Conservation (phyloP, 306 rosid genomes). For the Glycyrrhiza uralensis region DNA sequence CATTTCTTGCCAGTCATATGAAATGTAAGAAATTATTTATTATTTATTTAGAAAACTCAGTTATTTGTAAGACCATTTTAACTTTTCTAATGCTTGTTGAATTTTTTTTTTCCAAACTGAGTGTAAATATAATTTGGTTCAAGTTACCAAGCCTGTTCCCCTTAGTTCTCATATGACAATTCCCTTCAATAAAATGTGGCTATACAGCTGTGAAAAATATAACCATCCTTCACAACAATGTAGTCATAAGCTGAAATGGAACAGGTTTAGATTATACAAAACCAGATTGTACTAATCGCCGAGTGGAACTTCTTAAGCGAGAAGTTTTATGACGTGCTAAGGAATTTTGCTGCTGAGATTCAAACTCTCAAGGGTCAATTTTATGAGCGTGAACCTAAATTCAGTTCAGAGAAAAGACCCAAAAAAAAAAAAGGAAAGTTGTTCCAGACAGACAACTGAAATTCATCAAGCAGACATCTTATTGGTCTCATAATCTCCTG, state of each 20-base stretch:
- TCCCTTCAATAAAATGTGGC: not conserved
- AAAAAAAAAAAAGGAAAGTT: not conserved
- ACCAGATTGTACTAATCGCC: not conserved
- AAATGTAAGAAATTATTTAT: not conserved
- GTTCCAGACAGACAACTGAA: not conserved
- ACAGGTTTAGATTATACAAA: not conserved
- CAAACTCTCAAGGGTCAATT: not conserved
- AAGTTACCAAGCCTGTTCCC: not conserved
- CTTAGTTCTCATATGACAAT: not conserved
- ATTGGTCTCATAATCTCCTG: conserved; percentile 10
- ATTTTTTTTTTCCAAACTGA: no score
- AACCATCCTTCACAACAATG: not conserved
- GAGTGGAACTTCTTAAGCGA: not conserved
- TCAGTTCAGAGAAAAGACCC: not conserved
- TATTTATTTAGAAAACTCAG: not conserved
- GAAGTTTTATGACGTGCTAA: not conserved
- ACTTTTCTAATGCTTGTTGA: not conserved
- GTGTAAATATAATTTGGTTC: not conserved
- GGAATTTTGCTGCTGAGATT: not conserved
- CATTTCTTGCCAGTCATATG: no score
- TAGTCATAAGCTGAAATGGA: not conserved
- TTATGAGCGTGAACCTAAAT: not conserved
- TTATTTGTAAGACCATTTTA: not conserved
- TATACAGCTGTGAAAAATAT: not conserved
- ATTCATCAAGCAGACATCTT: conserved; percentile 9